phyloP scores from a whole-genome alignment of 192 early-diverging fungal genomes.

The Linnemannia zychae region DNA sequence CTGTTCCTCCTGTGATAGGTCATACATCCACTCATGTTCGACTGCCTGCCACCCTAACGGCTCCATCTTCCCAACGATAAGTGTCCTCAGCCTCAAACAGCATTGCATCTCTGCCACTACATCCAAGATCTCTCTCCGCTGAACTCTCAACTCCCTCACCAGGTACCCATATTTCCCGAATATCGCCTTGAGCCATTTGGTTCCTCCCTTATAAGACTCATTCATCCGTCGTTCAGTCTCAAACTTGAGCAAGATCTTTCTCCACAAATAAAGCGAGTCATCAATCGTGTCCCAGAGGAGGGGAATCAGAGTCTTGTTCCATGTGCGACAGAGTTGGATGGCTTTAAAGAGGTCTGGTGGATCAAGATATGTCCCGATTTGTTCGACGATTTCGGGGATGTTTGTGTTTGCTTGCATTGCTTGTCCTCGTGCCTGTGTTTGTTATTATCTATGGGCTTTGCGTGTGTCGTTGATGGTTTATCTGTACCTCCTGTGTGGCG shows the following conservation, averaged over 20 bases:
- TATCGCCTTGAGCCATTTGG: neutral
- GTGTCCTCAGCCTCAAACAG: neutral
- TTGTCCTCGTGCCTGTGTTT: no score
- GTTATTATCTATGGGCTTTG: no score
- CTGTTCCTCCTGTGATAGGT: neutral
- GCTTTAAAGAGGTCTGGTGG: neutral
- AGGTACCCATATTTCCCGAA: neutral
- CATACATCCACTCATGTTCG: constrained; percentile 5
- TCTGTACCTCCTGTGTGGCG: no score
- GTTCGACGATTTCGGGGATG: neutral
- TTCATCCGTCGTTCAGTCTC: neutral
- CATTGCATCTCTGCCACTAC: neutral
- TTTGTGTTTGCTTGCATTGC: neutral
- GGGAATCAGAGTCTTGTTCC: neutral
- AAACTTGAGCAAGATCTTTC: neutral
- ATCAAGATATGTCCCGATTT: neutral
- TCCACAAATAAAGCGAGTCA: neutral
- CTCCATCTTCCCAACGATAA: neutral
- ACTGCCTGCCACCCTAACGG: neutral
- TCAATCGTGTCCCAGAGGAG: neutral
- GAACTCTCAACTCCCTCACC: neutral
- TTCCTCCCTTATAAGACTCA: neutral
- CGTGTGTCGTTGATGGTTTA: no score
- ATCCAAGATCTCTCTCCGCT: neutral
- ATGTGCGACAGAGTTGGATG: neutral